phyloP scores from a whole-genome alignment of 1,139 yeast species.

The Blastobotrys aristatus region DNA sequence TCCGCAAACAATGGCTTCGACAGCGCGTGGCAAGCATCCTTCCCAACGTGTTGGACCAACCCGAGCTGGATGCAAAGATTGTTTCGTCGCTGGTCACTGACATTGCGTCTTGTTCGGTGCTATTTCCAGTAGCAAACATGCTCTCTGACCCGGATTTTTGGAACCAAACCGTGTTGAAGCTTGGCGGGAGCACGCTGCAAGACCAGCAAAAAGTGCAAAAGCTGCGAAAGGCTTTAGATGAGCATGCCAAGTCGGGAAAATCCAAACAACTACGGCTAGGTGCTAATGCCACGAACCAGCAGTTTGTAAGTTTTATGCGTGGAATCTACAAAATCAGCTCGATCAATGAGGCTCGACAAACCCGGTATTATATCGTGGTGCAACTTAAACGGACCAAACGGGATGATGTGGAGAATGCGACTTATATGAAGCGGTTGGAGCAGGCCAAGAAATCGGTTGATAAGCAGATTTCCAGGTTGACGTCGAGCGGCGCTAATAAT shows the following conservation, averaged over 20 bases:
- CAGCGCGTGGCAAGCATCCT: slow-evolving; percentile 42
- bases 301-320: slow-evolving; percentile 43
- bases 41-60: slow-evolving; percentile 45
- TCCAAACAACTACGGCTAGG: slow-evolving; percentile 22
- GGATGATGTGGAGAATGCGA: slow-evolving; percentile 17
- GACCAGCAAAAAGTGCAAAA: slow-evolving; percentile 74
- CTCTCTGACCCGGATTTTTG: slow-evolving; percentile 72
- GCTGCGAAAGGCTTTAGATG: slow-evolving; percentile 63
- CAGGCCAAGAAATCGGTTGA: slow-evolving; percentile 28
- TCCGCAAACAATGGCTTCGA: slow-evolving; percentile 52
- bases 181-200: slow-evolving; percentile 61
- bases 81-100: slow-evolving; percentile 55
- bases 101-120: slow-evolving; percentile 51
- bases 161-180: slow-evolving; percentile 58
- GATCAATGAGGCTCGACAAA: slow-evolving; percentile 40
- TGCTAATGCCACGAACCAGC: slow-evolving; percentile 33
- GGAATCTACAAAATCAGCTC: slow-evolving; percentile 36
- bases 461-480: slow-evolving; percentile 25
- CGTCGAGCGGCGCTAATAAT: not conserved
- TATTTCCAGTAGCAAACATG: slow-evolving; percentile 52
- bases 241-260: slow-evolving; percentile 43
- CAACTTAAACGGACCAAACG: slow-evolving; percentile 33
- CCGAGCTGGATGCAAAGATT: slow-evolving; percentile 49
- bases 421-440: slow-evolving; percentile 29
- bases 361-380: slow-evolving; percentile 41